Evolutionary conservation across 148 eudicot genomes (phyloP).

Genomic region (Vaccinium myrtillus): DNA sequence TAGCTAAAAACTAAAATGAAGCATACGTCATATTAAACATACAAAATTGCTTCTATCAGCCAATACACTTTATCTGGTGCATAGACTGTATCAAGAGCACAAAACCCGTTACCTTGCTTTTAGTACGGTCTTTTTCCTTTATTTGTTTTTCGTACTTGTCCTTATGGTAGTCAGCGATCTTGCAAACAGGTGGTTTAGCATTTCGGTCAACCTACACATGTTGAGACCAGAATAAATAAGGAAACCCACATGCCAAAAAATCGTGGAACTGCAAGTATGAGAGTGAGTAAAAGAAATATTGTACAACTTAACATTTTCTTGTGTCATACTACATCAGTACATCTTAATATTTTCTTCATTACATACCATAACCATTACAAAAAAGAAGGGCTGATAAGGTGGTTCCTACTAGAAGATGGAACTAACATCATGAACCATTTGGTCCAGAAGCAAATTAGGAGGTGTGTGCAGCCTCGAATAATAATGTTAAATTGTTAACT

Average conservation of each 20-base stretch:
- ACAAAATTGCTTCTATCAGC: neutral
- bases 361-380: neutral
- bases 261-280: neutral
- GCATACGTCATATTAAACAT: neutral
- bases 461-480: neutral
- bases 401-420: neutral
- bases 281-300: neutral
- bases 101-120: constrained; percentile 53
- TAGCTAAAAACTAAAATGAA: constrained; percentile 2
- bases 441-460: neutral
- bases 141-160: constrained; percentile 54
- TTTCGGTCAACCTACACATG: constrained; percentile 50
- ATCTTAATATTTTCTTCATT: neutral
- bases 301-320: neutral
- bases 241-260: neutral
- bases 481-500: neutral
- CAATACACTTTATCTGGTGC: neutral
- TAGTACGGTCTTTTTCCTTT: constrained; percentile 55
- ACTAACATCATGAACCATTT: neutral
- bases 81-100: constrained; percentile 5
- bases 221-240: neutral
- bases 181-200: constrained; percentile 79
- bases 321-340: no score
- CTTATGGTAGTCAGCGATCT: constrained; percentile 58
- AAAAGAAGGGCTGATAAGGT: neutral